Conservation (phyloP, 208 protist genomes). For the Leishmania gerbilli region DNA sequence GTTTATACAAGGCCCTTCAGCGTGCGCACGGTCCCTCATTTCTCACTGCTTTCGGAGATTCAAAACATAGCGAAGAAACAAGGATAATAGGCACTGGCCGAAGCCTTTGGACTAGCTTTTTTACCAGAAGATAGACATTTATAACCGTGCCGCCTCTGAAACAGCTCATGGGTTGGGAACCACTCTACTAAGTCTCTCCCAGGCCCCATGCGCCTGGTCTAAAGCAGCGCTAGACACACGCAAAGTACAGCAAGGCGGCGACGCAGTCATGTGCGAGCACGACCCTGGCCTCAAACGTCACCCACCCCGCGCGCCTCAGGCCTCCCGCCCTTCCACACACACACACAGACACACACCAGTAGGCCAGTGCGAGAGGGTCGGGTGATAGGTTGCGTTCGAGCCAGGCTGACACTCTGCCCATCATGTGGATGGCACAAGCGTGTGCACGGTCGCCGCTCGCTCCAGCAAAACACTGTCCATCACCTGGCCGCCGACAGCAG, state of each 20-base stretch:
- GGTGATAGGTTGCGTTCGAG: neutral
- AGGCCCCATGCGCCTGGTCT: neutral
- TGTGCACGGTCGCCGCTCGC: neutral
- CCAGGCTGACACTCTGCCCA: neutral
- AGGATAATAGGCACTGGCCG: too few relatives aligned
- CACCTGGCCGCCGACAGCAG: neutral
- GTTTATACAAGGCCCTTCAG: neutral
- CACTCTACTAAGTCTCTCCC: too few relatives aligned
- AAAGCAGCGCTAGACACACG: neutral
- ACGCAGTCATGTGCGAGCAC: neutral
- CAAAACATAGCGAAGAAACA: too few relatives aligned
- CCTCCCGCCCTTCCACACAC: neutral
- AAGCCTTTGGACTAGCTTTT: too few relatives aligned
- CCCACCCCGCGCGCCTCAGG: neutral
- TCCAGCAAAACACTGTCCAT: neutral
- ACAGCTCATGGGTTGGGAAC: too few relatives aligned
- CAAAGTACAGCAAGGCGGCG: neutral
- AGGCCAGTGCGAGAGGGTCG: neutral
- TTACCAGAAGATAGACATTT: too few relatives aligned
- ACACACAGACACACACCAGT: neutral
- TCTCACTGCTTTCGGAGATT: neutral
- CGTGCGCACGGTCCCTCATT: too few relatives aligned
- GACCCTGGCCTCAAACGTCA: neutral
- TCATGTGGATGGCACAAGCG: neutral
- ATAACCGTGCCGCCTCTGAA: too few relatives aligned